Percentiles rank a stretch among this genome's conserved stretches.
Conservation (phyloP, 2,329 filamentous ascomycete species). For the Microsporum audouinii region DNA sequence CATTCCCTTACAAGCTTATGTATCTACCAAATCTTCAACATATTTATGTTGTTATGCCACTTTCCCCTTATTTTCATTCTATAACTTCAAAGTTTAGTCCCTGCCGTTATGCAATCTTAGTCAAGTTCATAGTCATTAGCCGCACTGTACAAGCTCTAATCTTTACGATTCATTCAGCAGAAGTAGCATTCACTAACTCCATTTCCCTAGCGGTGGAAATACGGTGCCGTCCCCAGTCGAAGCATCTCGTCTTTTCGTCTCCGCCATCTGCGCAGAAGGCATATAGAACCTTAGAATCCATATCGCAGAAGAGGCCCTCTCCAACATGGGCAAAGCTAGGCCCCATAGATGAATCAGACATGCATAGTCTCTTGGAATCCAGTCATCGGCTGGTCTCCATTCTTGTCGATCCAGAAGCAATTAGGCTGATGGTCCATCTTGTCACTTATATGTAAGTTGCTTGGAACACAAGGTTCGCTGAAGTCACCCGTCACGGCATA, state of each 20-base stretch:
- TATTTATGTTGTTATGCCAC: too few relatives aligned
- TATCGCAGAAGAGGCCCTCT: slow-evolving; percentile 26
- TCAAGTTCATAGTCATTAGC: too few relatives aligned
- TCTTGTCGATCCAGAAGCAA: not conserved
- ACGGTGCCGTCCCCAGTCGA: not conserved
- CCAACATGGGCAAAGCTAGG: slow-evolving; percentile 24
- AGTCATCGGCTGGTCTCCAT: not conserved
- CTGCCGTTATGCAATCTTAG: too few relatives aligned
- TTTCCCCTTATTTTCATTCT: too few relatives aligned
- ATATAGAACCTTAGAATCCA: slow-evolving; percentile 17
- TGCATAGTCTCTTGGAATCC: slow-evolving; percentile 19
- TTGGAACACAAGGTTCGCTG: not conserved
- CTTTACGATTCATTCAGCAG: too few relatives aligned
- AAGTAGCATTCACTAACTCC: not conserved
- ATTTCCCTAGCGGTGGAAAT: not conserved
- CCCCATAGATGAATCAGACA: slow-evolving; percentile 20
- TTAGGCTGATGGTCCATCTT: not conserved
- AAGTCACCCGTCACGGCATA: not conserved
- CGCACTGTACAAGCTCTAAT: too few relatives aligned
- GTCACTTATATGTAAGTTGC: not conserved
- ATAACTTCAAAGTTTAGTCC: too few relatives aligned
- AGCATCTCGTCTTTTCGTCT: not conserved
- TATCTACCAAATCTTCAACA: too few relatives aligned
- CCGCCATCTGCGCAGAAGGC: not conserved
- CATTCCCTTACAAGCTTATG: too few relatives aligned